phyloP scores from a whole-genome alignment of 345 rosid species.

The Gossypium ekmanianum region DNA sequence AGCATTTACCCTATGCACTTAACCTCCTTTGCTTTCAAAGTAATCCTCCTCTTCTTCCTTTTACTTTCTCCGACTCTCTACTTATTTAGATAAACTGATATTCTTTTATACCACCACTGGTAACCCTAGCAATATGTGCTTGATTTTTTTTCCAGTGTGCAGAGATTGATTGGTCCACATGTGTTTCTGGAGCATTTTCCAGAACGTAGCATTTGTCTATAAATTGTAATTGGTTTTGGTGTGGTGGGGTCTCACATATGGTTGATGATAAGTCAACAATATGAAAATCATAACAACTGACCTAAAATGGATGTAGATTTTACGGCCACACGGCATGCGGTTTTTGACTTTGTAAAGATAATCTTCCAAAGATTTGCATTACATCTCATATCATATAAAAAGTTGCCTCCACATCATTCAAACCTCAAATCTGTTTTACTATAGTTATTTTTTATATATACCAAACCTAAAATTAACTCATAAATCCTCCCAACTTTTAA shows the following conservation, averaged over 20 bases:
- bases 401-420: slow-evolving; percentile 20
- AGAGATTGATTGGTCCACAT: slow-evolving; percentile 1
- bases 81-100: too few species aligned
- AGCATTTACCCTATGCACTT: too few species aligned
- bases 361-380: background rate
- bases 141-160: background rate
- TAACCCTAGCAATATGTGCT: background rate
- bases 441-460: background rate
- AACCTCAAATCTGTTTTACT: background rate
- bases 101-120: too few species aligned
- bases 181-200: background rate
- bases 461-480: background rate
- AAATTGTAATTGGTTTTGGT: background rate
- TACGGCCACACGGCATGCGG: slow-evolving; percentile 4
- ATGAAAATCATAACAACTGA: slow-evolving; percentile 24
- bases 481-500: background rate
- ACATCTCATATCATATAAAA: slow-evolving; percentile 24
- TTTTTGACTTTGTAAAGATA: slow-evolving; percentile 10
- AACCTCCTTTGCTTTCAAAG: too few species aligned
- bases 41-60: too few species aligned
- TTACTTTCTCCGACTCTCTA: too few species aligned
- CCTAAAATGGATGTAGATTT: slow-evolving; percentile 5
- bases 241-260: slow-evolving; percentile 14
- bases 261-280: slow-evolving; percentile 3
- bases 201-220: background rate